Percentiles rank a stretch among this genome's conserved stretches.
Conservation (phyloP, 805 yeast genomes). For the Ogataea ramenticola region DNA sequence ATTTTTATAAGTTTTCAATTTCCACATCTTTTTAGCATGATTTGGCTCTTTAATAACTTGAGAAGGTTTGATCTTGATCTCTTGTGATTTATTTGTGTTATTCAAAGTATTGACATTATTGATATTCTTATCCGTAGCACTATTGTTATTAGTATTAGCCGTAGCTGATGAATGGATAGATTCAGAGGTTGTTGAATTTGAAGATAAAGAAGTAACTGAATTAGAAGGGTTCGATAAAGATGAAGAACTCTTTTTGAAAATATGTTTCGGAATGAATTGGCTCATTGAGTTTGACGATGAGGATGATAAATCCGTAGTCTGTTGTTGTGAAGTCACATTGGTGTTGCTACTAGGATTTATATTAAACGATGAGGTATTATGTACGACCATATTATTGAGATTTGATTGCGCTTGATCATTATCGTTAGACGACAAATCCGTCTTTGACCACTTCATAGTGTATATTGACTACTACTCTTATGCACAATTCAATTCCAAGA, state of each 20-base stretch:
- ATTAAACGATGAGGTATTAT: too few relatives aligned
- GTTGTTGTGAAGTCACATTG: too few relatives aligned
- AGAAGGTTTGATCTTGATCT: not conserved
- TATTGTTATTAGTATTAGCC: not conserved
- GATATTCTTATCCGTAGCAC: too few relatives aligned
- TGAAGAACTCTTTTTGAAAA: not conserved
- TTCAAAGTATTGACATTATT: too few relatives aligned
- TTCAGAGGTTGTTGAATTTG: not conserved
- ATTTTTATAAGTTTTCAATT: conserved; percentile 21
- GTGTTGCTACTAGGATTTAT: too few relatives aligned
- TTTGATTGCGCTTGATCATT: not conserved
- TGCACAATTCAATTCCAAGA: too few relatives aligned
- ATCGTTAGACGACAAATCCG: not conserved
- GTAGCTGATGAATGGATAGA: not conserved
- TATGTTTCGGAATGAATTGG: not conserved
- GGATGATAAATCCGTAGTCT: too few relatives aligned
- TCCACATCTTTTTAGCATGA: conserved; percentile 16
- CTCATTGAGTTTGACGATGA: too few relatives aligned
- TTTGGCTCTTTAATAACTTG: not conserved
- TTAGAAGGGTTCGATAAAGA: not conserved
- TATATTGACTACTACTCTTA: too few relatives aligned
- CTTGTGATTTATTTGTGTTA: too few relatives aligned
- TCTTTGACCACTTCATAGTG: not conserved
- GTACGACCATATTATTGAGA: too few relatives aligned
- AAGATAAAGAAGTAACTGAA: not conserved